Conservation (phyloP, 2,329 filamentous ascomycete species). For the Thyridium curvatum region DNA sequence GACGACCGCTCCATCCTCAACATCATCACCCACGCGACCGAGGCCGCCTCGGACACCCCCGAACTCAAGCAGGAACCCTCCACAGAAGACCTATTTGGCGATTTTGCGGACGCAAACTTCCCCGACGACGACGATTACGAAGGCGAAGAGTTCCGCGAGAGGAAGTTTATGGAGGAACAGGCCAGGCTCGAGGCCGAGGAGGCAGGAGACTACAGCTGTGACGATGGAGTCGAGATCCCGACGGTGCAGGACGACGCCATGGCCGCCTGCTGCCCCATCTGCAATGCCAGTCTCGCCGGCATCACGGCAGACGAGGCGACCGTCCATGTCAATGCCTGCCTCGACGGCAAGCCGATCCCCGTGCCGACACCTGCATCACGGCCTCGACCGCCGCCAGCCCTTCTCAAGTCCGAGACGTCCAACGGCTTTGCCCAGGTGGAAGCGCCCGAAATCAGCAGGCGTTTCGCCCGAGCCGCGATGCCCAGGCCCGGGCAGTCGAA, state of each 20-base stretch:
- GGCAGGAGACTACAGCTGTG: slow-evolving; percentile 30
- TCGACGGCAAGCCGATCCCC: slow-evolving; percentile 72
- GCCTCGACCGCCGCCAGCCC: slow-evolving; percentile 6
- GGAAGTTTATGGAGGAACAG: slow-evolving; percentile 72
- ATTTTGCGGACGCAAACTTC: slow-evolving; percentile 52
- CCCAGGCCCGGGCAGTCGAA: slow-evolving; percentile 76
- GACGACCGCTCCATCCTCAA: too few species aligned
- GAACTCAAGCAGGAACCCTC: slow-evolving; percentile 8
- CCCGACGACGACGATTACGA: slow-evolving; percentile 39
- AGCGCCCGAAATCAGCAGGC: slow-evolving; percentile 39
- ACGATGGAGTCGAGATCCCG: slow-evolving; percentile 22
- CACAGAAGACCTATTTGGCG: slow-evolving; percentile 24
- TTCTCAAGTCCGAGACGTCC: not conserved
- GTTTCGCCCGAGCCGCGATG: slow-evolving; percentile 61
- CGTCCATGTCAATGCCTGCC: slow-evolving; percentile 84
- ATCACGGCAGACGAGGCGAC: slow-evolving; percentile 62
- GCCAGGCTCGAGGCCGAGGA: slow-evolving; percentile 57
- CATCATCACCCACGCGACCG: too few species aligned
- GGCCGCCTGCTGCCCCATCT: slow-evolving; percentile 66
- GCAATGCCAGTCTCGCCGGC: slow-evolving; percentile 56
- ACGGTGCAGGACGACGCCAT: slow-evolving; percentile 19
- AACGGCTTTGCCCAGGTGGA: slow-evolving; percentile 19
- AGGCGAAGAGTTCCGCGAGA: slow-evolving; percentile 60
- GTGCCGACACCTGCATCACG: slow-evolving; percentile 27
- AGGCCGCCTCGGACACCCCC: slow-evolving; percentile 1